Evolutionary conservation across 176 grass and related monocot genomes (phyloP).

Genomic region (Musa troglodytarum): DNA sequence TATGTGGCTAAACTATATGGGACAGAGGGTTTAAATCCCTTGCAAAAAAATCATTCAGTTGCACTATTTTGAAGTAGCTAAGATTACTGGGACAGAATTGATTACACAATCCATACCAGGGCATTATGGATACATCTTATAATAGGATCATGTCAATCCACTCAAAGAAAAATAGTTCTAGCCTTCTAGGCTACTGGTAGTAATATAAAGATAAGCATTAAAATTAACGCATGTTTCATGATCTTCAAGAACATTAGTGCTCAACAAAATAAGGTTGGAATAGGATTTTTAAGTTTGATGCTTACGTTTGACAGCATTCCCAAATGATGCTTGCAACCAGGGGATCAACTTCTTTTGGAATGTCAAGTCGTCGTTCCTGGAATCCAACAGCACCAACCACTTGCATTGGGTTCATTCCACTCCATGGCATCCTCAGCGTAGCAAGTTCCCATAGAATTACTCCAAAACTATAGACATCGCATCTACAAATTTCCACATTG

Average conservation of each 20-base stretch:
- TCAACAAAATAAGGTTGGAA: background rate
- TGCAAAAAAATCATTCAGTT: no score
- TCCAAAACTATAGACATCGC: conserved; percentile 96
- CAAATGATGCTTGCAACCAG: conserved; percentile 70
- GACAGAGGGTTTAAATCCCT: no score
- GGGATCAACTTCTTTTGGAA: conserved; percentile 91
- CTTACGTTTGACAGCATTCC: conserved; percentile 96
- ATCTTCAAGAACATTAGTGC: background rate
- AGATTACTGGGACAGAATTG: background rate
- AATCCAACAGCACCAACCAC: conserved; percentile 98
- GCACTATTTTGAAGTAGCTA: no score
- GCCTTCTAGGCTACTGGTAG: background rate
- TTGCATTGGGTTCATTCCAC: conserved; percentile 98
- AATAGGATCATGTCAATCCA: no score
- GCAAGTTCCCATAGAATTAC: conserved; percentile 97
- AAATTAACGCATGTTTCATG: no score
- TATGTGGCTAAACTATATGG: background rate
- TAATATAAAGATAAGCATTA: no score
- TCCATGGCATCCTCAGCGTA: conserved; percentile 90
- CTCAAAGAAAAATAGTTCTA: background rate
- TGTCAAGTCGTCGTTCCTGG: conserved; percentile 80
- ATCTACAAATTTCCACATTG: conserved; percentile 33
- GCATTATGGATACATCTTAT: no score
- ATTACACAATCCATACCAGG: no score
- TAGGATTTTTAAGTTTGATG: background rate